Evolutionary conservation across 352 stramenopile species (phyloP), one percentile per base, ranked within the genome.

Genomic region (Phytophthora constricta): DNA sequence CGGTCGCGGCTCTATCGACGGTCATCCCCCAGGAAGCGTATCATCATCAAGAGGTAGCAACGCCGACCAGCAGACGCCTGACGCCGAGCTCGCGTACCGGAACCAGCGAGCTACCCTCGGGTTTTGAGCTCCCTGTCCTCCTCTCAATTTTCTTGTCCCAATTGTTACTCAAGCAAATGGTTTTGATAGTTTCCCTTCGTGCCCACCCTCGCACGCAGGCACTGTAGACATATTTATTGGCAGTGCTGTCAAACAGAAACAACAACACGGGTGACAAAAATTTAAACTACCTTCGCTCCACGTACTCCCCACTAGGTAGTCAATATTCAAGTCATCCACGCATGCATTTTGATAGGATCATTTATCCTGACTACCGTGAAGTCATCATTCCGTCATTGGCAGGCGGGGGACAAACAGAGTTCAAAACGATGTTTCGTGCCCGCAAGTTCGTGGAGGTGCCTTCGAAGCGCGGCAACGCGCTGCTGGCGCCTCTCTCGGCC

Each of bases 401-500:
- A 13, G 5, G 31, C 13, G 31, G 7, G 7, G 13, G 13, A 37
- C 7, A 37, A 42, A 42, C 34, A 5, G 34, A 16, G n/a, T 16
- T 13, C n/a, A 42, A 3, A 26, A 31, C 5, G 46, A 94, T 94
- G 86, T 94, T 94, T 54, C 84, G 81, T 55, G 69, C 82, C n/a
- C 82, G 84, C 22, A 88, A 88, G 76, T 80, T 82, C 58, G 71
- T 70, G n/a, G 82, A 90, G 25, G 69, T 83, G 73, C 77, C 84
- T 41, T 68, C 72, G 42, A 92, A 92, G 82, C 81, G 86, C 66
- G 67, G 72, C 60, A 71, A 68, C 39, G 79, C 72, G 43, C 70
- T 84, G 55, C 71, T 86, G 43, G 72, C 62, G 39, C 71, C 71
- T 25, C 67, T 63, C 16, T 53, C 72, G 10, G 33, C 70, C 16